Evolutionary conservation across 306 rosid genomes (phyloP), one percentile per base, ranked within the genome.

Genomic region (Cucurbita pepo): DNA sequence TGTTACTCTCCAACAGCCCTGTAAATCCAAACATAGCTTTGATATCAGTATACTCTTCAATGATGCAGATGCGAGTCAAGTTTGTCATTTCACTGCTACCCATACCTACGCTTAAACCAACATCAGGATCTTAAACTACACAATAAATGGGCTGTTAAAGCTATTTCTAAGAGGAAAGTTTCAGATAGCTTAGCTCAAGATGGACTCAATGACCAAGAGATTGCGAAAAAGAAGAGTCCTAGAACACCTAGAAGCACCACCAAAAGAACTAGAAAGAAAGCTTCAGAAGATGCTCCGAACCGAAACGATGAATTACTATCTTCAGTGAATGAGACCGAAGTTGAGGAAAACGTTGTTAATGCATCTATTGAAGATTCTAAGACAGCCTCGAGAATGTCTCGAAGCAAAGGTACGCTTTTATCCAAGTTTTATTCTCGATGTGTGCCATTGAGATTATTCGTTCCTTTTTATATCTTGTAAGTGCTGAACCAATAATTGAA

Each of bases 91-190:
- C 72, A 72, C 15, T 51, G 21, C 64, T 61, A 18, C 69, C 73
- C 80, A 72, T 72, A 83, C 55, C 65, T 69, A 40, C 85, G 81
- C 11, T 21, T 85, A 30, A 85, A 77, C 60, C 86, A 85, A 80
- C 82, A 82, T 77, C 78, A 80, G 80, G 81, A 80, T 36, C 75
- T 90, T 45, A 67, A 79, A 76, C 72, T 83, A 52, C 82, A 50
- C 22, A 80, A 51, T 80, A 90, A 83, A 71, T 79, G 87, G 88
- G 76, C 83, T 54, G 75, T 84, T 81, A 77, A 85, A 12, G 88
- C 87, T 73, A 73, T 76, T 81, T 86, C 89, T 50, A 90, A 83
- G 88, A 90, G 79, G 88, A 86, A 88, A 69, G 71, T 80, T 78
- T 77, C 86, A 56, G 80, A 76, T 60, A 82, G 63, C 63, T 79